These are phyloP conservation scores for Metschnikowia aberdeeniae DNA, from an alignment of 805 yeast species.

Conservation along the genomic window DNA sequence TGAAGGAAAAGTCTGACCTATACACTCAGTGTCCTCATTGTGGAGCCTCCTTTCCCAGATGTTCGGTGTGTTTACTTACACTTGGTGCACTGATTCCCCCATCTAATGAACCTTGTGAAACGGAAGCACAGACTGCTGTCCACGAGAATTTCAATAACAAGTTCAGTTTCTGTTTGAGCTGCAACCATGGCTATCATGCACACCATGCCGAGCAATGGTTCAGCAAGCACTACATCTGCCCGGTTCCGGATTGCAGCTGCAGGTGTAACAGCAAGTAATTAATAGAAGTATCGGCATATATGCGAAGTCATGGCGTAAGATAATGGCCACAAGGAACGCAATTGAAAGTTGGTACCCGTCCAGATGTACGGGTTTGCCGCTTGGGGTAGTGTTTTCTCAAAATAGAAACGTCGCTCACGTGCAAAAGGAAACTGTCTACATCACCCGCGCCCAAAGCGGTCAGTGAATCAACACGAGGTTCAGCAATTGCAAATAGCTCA, in stretches of 20 bases:
- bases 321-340: too few relatives aligned
- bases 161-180: constrained; percentile 87
- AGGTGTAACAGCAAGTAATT: constrained; percentile 58
- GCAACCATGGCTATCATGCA: constrained; percentile 93
- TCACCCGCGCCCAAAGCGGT: constrained; percentile 5
- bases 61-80: constrained; percentile 82
- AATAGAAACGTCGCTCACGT: constrained; percentile 1
- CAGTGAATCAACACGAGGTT: constrained; percentile 2
- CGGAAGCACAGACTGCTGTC: constrained; percentile 1
- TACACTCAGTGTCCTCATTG: constrained; percentile 69
- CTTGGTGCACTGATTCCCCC: constrained; percentile 62
- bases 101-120: constrained; percentile 20
- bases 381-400: not conserved
- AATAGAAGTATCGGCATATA: not conserved
- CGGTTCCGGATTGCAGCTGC: constrained; percentile 91
- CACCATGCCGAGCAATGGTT: constrained; percentile 98
- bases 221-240: constrained; percentile 78
- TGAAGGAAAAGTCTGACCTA: constrained; percentile 18
- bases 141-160: constrained; percentile 42
- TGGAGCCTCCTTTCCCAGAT: constrained; percentile 81
- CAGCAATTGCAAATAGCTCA: constrained; percentile 1
- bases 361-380: too few relatives aligned
- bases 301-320: not conserved
- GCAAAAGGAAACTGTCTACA: not conserved
- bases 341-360: too few relatives aligned